Conservation (phyloP, 1,284 basidiomycete genomes). For the Ceratobasidium sp. region DNA sequence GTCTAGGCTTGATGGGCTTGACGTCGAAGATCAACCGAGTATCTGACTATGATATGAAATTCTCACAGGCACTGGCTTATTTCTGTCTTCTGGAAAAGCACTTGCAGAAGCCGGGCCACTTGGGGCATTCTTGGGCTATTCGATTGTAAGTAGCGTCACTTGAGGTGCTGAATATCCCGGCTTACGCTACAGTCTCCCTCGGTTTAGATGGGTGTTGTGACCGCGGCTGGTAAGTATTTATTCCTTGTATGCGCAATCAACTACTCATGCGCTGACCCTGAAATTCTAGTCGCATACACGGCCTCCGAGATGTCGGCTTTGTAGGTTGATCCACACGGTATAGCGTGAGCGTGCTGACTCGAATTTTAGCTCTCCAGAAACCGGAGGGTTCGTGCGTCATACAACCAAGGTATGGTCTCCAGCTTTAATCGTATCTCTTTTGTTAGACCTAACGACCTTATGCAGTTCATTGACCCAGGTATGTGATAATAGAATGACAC, state of each 20-base stretch:
- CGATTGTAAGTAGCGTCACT: conserved; percentile 37
- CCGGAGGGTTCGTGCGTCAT: conserved; percentile 48
- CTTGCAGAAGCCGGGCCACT: conserved; percentile 50
- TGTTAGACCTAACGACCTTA: no score
- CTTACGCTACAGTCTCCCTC: neutral
- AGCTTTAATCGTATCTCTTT: neutral
- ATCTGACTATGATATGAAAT: conserved; percentile 5
- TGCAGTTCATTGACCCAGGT: conserved; percentile 49
- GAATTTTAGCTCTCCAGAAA: conserved; percentile 37
- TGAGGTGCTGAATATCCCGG: neutral
- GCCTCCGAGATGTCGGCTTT: conserved; percentile 47
- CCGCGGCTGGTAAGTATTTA: conserved; percentile 37
- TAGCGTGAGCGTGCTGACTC: neutral
- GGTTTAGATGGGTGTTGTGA: conserved; percentile 35
- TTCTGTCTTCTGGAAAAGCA: conserved; percentile 48
- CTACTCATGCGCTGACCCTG: conserved; percentile 12
- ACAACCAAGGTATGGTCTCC: conserved; percentile 41
- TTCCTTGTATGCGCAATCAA: neutral
- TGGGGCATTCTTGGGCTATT: conserved; percentile 49
- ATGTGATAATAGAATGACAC: conserved; percentile 8
- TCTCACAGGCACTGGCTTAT: conserved; percentile 48
- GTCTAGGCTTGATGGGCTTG: neutral
- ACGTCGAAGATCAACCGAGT: no score
- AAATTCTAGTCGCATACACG: conserved; percentile 38
- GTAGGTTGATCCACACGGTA: neutral